A percentile compares a stretch with the other conserved stretches of the same genome.
phyloP scores from a whole-genome alignment of 345 rosid species.

The Eucalyptus pauciflora region DNA sequence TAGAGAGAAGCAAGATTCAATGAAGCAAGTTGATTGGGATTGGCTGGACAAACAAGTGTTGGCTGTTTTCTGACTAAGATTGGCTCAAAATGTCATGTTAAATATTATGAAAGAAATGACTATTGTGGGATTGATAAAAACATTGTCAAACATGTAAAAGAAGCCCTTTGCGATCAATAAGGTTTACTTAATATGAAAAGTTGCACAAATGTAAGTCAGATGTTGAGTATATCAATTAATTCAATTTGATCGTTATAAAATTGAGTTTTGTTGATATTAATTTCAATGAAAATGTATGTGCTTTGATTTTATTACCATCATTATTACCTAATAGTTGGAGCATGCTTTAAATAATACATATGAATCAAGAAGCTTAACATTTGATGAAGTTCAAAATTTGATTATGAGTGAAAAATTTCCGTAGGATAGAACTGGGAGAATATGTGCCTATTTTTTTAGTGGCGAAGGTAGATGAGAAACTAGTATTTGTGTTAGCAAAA shows the following conservation, averaged over 20 bases:
- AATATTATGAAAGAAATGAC: background rate
- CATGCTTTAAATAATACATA: too few species aligned
- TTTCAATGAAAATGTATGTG: background rate
- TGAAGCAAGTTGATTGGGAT: background rate
- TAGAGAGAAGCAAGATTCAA: background rate
- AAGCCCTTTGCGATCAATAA: background rate
- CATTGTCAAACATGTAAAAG: background rate
- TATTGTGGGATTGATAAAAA: background rate
- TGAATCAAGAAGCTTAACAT: background rate
- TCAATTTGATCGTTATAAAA: background rate
- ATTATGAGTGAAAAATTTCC: background rate
- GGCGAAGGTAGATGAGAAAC: background rate
- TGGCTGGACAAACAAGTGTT: accelerated
- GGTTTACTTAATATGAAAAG: background rate
- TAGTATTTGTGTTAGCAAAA: background rate
- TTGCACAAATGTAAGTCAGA: background rate
- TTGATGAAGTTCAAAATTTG: background rate
- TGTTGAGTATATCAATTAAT: background rate
- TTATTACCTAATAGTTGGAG: background rate
- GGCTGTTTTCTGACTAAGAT: background rate
- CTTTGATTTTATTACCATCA: background rate
- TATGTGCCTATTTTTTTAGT: background rate
- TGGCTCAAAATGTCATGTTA: background rate
- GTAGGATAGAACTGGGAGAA: background rate
- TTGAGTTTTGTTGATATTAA: background rate